These are phyloP conservation scores for Metschnikowia anglica DNA, from an alignment of 805 yeast genomes.

Conservation along the genomic window DNA sequence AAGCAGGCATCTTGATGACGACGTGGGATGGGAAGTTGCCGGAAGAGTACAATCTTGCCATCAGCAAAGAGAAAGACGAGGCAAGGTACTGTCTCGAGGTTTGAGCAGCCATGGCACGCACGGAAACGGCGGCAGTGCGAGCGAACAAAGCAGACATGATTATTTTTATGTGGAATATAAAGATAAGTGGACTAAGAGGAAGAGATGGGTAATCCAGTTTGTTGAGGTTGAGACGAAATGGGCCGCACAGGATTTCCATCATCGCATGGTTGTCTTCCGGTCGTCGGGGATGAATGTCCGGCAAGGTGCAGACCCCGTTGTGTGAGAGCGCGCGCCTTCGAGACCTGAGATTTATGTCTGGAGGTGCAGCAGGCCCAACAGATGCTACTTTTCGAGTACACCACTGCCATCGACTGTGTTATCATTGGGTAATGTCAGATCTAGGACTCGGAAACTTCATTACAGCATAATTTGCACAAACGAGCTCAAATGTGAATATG, in stretches of 20 bases:
- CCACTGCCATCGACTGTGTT: too few relatives aligned
- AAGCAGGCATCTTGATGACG: conserved; percentile 95
- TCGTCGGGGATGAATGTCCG: conserved; percentile 28
- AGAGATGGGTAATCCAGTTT: conserved; percentile 1
- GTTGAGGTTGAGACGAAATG: conserved; percentile 10
- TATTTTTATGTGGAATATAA: conserved; percentile 1
- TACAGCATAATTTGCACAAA: too few relatives aligned
- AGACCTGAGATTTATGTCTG: too few relatives aligned
- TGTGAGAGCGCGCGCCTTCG: neutral
- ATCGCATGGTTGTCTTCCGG: conserved; percentile 35
- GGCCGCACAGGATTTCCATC: conserved; percentile 15
- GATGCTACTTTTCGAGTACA: too few relatives aligned
- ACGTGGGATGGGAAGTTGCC: conserved; percentile 74
- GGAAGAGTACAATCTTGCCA: conserved; percentile 43
- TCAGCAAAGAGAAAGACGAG: conserved; percentile 26
- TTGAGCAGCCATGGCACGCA: conserved; percentile 26
- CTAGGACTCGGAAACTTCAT: too few relatives aligned
- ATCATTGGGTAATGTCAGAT: too few relatives aligned
- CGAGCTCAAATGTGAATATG: too few relatives aligned
- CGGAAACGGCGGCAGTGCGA: conserved; percentile 31
- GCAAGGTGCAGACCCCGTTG: conserved; percentile 7
- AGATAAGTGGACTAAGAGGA: conserved; percentile 30
- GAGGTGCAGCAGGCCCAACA: too few relatives aligned
- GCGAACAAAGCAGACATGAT: conserved; percentile 39
- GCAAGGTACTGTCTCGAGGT: conserved; percentile 21